Evolutionary conservation across 805 yeast species (phyloP).

Genomic region (Wickerhamiella lipophila): DNA sequence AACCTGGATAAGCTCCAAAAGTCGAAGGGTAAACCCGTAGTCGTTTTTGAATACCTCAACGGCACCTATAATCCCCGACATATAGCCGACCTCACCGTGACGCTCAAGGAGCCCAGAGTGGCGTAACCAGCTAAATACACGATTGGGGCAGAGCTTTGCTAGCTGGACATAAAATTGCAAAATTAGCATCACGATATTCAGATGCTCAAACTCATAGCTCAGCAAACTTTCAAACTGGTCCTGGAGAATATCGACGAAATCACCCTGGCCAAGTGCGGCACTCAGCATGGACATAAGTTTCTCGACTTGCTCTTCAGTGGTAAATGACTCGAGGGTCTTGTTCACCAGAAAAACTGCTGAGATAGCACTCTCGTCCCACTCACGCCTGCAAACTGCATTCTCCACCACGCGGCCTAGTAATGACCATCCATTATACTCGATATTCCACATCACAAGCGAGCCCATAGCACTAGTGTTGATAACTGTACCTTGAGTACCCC

Average conservation of each 20-base stretch:
- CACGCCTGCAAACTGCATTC: slow-evolving; percentile 32
- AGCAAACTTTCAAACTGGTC: slow-evolving; percentile 57
- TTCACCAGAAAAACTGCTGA: slow-evolving; percentile 43
- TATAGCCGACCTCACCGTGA: slow-evolving; percentile 52
- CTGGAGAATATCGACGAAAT: slow-evolving; percentile 49
- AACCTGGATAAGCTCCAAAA: slow-evolving; percentile 46
- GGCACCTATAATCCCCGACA: slow-evolving; percentile 50
- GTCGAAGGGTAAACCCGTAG: slow-evolving; percentile 48
- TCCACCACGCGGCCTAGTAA: slow-evolving; percentile 66
- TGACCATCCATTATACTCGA: slow-evolving; percentile 79
- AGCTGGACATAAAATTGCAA: slow-evolving; percentile 40
- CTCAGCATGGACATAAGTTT: slow-evolving; percentile 31
- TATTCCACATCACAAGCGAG: slow-evolving; percentile 50
- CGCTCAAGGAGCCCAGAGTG: slow-evolving; percentile 53
- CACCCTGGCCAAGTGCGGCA: slow-evolving; percentile 39
- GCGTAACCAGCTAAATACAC: slow-evolving; percentile 70
- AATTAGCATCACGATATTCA: slow-evolving; percentile 35
- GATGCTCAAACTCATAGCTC: slow-evolving; percentile 36
- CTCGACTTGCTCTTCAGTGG: slow-evolving; percentile 31
- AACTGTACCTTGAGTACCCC: slow-evolving; percentile 47
- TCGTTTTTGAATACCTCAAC: slow-evolving; percentile 59
- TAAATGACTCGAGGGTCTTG: slow-evolving; percentile 33
- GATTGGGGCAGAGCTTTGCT: slow-evolving; percentile 39
- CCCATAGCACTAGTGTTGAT: slow-evolving; percentile 36
- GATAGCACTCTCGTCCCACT: slow-evolving; percentile 32